phyloP scores from a whole-genome alignment of 768 basidiomycete genomes.

The Lactifluus piperatus region DNA sequence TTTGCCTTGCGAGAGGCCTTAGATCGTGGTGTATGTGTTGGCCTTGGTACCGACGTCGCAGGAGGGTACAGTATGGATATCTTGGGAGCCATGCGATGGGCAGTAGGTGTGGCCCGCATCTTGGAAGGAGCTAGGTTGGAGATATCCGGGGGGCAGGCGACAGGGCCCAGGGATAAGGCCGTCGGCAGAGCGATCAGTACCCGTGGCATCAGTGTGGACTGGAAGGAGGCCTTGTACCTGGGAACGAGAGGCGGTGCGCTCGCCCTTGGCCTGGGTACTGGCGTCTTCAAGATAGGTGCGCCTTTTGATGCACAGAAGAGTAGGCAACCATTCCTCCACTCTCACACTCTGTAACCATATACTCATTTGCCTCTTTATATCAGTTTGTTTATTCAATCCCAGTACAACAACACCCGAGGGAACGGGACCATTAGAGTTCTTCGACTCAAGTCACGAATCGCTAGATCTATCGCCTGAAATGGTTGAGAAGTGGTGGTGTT shows the following conservation, averaged over 20 bases:
- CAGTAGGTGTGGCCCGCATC: slow-evolving; percentile 63
- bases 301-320: slow-evolving; percentile 73
- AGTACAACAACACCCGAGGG: slow-evolving; percentile 31
- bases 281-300: slow-evolving; percentile 47
- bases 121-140: slow-evolving; percentile 44
- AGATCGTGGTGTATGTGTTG: slow-evolving; percentile 52
- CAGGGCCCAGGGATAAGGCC: slow-evolving; percentile 1
- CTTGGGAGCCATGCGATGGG: slow-evolving; percentile 71
- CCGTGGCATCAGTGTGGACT: slow-evolving; percentile 48
- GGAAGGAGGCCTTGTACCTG: slow-evolving; percentile 75
- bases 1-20: slow-evolving; percentile 69
- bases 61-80: slow-evolving; percentile 80
- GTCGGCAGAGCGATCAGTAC: slow-evolving; percentile 3
- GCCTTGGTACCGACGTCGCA: slow-evolving; percentile 79
- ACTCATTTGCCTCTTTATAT: background rate
- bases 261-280: slow-evolving; percentile 49
- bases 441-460: slow-evolving; percentile 31
- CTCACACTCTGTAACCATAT: background rate
- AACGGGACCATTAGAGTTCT: slow-evolving; percentile 63
- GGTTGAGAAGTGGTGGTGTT: slow-evolving; percentile 88
- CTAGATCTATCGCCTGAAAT: slow-evolving; percentile 36
- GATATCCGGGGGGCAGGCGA: background rate
- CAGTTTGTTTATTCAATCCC: slow-evolving; percentile 18
- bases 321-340: slow-evolving; percentile 30
- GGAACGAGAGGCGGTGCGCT: slow-evolving; percentile 73